Evolutionary conservation across 352 stramenopile genomes (phyloP).

Genomic region (Globisporangium camurandrum): DNA sequence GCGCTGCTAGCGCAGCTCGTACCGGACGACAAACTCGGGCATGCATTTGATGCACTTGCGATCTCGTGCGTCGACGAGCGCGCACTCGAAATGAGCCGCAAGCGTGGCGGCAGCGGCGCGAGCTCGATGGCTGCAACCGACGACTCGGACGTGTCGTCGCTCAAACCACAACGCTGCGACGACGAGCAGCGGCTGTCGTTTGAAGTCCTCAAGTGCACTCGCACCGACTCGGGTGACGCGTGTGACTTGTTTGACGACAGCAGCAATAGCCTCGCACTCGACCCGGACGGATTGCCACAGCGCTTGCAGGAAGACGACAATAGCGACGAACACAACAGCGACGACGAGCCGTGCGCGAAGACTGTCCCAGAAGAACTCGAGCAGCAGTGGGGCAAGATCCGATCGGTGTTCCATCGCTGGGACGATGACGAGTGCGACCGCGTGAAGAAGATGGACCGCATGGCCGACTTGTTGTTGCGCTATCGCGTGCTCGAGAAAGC

Average conservation of each 20-base stretch:
- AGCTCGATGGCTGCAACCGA: background rate
- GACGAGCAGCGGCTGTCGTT: no score
- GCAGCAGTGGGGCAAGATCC: constrained; percentile 66
- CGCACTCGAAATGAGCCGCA: constrained; percentile 17
- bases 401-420: constrained; percentile 66
- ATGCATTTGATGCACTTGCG: constrained; percentile 38
- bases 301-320: constrained; percentile 35
- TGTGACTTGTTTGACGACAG: constrained; percentile 7
- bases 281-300: constrained; percentile 14
- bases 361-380: constrained; percentile 70
- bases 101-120: constrained; percentile 8
- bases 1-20: constrained; percentile 47
- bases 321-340: constrained; percentile 37
- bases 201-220: constrained; percentile 8
- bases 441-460: constrained; percentile 75
- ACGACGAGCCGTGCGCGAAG: constrained; percentile 51
- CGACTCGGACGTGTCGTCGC: constrained; percentile 6
- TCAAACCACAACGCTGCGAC: no score
- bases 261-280: background rate
- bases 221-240: constrained; percentile 26
- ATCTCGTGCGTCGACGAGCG: constrained; percentile 22
- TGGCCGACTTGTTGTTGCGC: constrained; percentile 65
- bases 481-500: constrained; percentile 71
- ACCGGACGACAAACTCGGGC: constrained; percentile 48
- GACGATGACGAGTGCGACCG: constrained; percentile 60